Percentiles rank a stretch among this genome's conserved stretches.
Evolutionary conservation across 2,329 filamentous ascomycete genomes (phyloP).

Genomic region (Tolypocladium sp.): DNA sequence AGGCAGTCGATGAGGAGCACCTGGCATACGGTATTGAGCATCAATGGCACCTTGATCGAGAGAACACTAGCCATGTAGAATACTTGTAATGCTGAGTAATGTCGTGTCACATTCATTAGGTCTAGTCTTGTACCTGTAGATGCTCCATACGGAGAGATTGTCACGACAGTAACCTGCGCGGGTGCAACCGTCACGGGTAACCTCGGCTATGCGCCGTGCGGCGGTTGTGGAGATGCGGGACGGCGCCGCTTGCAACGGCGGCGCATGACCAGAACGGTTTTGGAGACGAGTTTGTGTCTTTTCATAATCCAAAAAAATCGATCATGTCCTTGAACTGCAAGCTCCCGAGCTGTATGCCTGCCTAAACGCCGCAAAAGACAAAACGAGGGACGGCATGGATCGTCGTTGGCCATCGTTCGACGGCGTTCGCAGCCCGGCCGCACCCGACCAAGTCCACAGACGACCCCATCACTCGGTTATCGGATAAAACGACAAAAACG

Average conservation of each 20-base stretch:
- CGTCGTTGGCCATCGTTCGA: background rate
- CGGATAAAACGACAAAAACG: background rate
- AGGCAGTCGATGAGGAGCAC: background rate
- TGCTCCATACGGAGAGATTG: background rate
- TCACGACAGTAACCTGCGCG: background rate
- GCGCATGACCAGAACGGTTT: background rate
- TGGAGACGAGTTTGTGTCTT: background rate
- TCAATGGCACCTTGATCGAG: background rate
- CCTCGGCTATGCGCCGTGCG: constrained; percentile 6
- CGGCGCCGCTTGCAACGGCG: background rate
- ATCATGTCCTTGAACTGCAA: background rate
- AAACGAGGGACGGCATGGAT: background rate
- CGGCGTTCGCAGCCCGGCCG: background rate
- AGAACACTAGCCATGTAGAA: background rate
- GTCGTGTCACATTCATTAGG: background rate
- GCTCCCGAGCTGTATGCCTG: background rate
- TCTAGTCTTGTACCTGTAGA: background rate
- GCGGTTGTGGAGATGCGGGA: constrained; percentile 5
- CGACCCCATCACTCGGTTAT: background rate
- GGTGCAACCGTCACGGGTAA: constrained; percentile 2
- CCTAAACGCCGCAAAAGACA: background rate
- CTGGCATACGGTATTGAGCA: background rate
- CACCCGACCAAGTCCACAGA: background rate
- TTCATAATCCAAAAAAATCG: background rate
- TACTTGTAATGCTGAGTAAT: background rate